Base-by-base conservation (phyloP, 2,329 filamentous ascomycete species). In the Conoideocrella luteorostrata region DNA sequence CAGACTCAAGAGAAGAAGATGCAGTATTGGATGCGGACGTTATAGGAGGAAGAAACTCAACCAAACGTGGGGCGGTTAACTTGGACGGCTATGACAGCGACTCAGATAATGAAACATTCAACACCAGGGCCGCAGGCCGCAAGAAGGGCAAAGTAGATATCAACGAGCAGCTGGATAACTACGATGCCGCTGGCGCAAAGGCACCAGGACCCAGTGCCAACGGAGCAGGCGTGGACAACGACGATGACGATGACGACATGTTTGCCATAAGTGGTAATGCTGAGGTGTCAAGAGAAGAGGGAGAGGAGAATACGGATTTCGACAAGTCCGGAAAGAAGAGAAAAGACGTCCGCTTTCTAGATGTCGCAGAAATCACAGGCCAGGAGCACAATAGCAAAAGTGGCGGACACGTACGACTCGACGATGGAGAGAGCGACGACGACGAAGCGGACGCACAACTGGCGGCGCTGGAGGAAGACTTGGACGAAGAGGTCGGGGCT, bases 1-100 rank as follows among this genome's bases (percentile, higher is more conserved):
- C 90, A 1, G 88, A 94, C 60, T 85, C 81, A 2, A 77, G 78
- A 2, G 85, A 85, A 51, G 80, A 67, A 18, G 74, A 89, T 54
- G 79, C 80, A 0, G 77, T 91, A 22, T 77, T 98, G 7, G 88
- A 95, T 40, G 88, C 90, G 18, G 93, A 97, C 59, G 90, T 96
- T 30, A 96, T 97, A 51, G 89, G 90, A 13, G 86, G 83, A 2
- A 75, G 80, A 15, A 79, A 79, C 2, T 80, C 82, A 9, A 87
- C 88, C 1, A 95, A 95, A 63, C 87, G 93, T 50, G 91, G 91
- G 53, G 93, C 91, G 0, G 87, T 98, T 44, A 96, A 97, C 58
- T 81, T 98, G 32, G 93, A 97, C 58, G 93, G 93, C 40, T 98
- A 97, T 67, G 91, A 97, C 54, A 93, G 86, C 9, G 93, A 98